Base-by-base conservation (phyloP, 225 moss, liverwort and hornwort genomes). In the Polytrichum commune region DNA sequence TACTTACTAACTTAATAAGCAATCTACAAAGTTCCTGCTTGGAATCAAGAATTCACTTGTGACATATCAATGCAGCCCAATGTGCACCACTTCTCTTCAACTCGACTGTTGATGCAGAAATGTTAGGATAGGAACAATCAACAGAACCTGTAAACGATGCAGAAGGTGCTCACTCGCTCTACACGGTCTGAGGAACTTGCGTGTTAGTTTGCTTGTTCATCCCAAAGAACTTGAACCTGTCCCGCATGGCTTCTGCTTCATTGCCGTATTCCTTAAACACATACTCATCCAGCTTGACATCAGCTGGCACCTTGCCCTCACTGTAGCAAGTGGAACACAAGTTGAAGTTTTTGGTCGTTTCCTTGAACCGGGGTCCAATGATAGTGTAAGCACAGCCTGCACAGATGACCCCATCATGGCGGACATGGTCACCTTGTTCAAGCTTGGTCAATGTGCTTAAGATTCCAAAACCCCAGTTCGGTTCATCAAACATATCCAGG, bases 381-480 rank as follows among this genome's bases (percentile, higher is more conserved):
- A 95, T 86, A 65, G 91, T 71, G 33, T 98, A 98, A 69, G 91
- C 83, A 81, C 98, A 98, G 18, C 91, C 90, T 62, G 91, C 90
- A 77, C 98, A 98, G 13, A 90, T 81, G 67, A 91, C 78, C 27
- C 95, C 90, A 68, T 90, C 83, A 71, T 95, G 93, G 63, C 95
- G 98, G 32, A 91, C 81, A 4, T 86, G 71, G 73, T 98, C 98
- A n/a, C 93, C 93, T 27, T 76, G 77, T 72, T 98, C 97, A 69
- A 98, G 86, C 73, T 91, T 98, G 29, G 87, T 82, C 65, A 98
- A 77, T 35, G 91, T 84, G 67, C 70, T 86, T 73, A 98, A 72
- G 62, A 95, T 91, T 74, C 98, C 95, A 69, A 98, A 98, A 62
- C 98, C 98, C 98, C 95, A 98, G 74, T 88, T 86, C 9, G 82